Conservation (phyloP, 139 green algal genomes). For the Closterium sp. region DNA sequence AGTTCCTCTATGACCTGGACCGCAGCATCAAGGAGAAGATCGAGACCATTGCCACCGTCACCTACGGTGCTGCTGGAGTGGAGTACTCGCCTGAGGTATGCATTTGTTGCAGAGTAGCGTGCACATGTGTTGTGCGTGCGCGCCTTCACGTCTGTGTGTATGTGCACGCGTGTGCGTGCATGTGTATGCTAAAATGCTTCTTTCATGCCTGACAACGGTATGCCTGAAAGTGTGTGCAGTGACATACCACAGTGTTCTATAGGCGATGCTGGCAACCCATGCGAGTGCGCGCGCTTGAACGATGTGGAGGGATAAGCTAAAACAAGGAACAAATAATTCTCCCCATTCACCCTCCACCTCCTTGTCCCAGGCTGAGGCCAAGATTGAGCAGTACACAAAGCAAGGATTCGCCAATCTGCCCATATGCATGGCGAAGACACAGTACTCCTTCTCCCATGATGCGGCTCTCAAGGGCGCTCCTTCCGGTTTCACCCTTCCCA, state of each 20-base stretch:
- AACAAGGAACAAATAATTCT: not conserved
- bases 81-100: conserved; percentile 76
- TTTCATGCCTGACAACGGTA: not conserved
- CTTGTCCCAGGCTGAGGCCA: conserved; percentile 49
- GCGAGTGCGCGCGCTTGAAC: not conserved
- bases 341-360: not conserved
- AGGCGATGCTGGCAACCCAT: not conserved
- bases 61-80: conserved; percentile 83
- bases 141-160: not conserved
- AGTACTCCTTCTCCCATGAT: conserved; percentile 91
- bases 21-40: conserved; percentile 92
- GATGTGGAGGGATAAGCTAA: not conserved
- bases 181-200: not conserved
- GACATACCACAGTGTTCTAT: not conserved
- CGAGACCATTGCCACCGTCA: conserved; percentile 79
- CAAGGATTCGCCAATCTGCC: conserved; percentile 89
- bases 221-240: not conserved
- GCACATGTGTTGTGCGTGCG: not conserved
- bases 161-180: not conserved
- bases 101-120: not conserved
- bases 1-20: conserved; percentile 83
- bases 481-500: conserved; percentile 82
- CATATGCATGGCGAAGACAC: conserved; percentile 99
- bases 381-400: conserved; percentile 73
- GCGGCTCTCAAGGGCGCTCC: conserved; percentile 70